Evolutionary conservation across 176 grass and related monocot species (phyloP).

Genomic region (Urochloa ruziziensis): DNA sequence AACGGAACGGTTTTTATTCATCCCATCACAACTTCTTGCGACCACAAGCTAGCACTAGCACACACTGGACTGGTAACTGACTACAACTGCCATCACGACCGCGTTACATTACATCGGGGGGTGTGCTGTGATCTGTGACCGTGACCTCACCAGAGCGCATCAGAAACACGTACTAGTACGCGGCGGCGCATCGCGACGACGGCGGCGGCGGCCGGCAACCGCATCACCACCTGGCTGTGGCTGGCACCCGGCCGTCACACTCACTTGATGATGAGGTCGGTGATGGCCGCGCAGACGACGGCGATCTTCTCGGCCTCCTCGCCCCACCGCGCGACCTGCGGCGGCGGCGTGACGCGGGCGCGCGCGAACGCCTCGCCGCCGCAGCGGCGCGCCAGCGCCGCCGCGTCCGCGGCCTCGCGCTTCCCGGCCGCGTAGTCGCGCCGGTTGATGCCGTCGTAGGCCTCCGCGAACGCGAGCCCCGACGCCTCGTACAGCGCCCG

Average conservation of each 20-base stretch:
- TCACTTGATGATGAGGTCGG: conserved; percentile 25
- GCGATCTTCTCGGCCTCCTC: background rate
- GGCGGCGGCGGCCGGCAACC: background rate
- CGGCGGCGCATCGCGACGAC: background rate
- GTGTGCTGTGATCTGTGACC: too few species aligned
- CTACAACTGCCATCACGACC: background rate
- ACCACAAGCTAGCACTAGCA: background rate
- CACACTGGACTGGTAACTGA: too few species aligned
- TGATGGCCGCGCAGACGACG: conserved; percentile 7
- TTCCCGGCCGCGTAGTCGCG: conserved; percentile 19
- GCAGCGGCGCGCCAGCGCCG: background rate
- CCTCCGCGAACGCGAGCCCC: conserved; percentile 13
- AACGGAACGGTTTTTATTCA: background rate
- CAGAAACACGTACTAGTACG: background rate
- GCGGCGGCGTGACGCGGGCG: background rate
- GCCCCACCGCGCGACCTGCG: background rate
- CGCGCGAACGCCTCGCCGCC: background rate
- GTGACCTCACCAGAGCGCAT: background rate
- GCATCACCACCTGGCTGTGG: too few species aligned
- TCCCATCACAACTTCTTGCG: background rate
- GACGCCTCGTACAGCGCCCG: background rate
- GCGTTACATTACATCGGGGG: too few species aligned
- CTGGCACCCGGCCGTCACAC: background rate
- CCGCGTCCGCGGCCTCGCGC: background rate
- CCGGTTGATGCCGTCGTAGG: conserved; percentile 22